phyloP scores from a whole-genome alignment of 2,329 filamentous ascomycete species.

The Neonectria hederae region DNA sequence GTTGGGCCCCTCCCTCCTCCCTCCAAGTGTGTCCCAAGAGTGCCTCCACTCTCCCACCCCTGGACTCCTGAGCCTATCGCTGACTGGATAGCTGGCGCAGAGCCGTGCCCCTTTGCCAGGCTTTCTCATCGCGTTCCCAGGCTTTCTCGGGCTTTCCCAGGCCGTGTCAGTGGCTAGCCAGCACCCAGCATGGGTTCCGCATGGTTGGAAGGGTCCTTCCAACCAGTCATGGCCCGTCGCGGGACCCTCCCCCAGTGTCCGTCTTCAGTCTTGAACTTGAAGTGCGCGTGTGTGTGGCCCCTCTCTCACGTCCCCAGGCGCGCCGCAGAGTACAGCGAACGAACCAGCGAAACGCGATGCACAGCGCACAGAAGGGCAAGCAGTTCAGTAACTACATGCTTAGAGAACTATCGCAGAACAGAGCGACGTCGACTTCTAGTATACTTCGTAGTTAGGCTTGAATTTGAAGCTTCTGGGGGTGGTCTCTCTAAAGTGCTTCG shows the following conservation, averaged over 20 bases:
- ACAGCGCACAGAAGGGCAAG: not conserved
- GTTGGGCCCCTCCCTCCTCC: slow-evolving; percentile 27
- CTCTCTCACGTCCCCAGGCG: slow-evolving; percentile 13
- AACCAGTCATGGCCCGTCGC: slow-evolving; percentile 16
- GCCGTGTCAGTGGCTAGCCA: slow-evolving; percentile 15
- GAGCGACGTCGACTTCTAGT: not conserved
- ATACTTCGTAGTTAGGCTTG: not conserved
- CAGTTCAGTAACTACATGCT: not conserved
- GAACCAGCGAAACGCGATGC: slow-evolving; percentile 4
- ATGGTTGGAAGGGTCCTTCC: slow-evolving; percentile 8
- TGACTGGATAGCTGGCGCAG: slow-evolving; percentile 11
- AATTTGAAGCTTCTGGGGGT: not conserved
- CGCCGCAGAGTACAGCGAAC: slow-evolving; percentile 4
- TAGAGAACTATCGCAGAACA: not conserved
- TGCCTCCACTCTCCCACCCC: slow-evolving; percentile 23
- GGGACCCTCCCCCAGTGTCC: slow-evolving; percentile 29
- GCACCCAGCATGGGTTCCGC: slow-evolving; percentile 13
- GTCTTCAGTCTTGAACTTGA: slow-evolving; percentile 19
- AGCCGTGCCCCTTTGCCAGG: slow-evolving; percentile 18
- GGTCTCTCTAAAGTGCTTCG: not conserved
- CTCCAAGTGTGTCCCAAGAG: not conserved
- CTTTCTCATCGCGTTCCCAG: slow-evolving; percentile 15
- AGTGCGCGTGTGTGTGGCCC: slow-evolving; percentile 4
- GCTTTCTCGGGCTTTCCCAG: slow-evolving; percentile 17
- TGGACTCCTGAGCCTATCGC: slow-evolving; percentile 7